Evolutionary conservation across 371 early-diverging fungal species (phyloP), one percentile per base, ranked within the genome.

Genomic region (Polyrhizophydium stewartii): DNA sequence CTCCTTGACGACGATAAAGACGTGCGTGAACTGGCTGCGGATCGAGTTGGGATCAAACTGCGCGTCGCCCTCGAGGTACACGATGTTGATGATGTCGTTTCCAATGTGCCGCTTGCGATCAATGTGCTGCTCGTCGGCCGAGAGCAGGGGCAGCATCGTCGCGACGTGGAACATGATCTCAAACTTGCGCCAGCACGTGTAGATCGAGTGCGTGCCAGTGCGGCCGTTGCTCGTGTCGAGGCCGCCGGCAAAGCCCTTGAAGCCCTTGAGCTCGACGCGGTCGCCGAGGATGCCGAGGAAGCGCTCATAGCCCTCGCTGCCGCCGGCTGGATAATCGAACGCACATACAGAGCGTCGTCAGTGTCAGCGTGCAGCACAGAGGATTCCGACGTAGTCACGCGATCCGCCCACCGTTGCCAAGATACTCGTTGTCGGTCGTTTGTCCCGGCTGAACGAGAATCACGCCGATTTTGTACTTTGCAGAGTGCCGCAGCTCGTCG

Each of bases 1-100:
- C 10, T 71, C 72, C 59, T 75, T 81, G 9, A 89, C 77, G 21
- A 89, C 67, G 19, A 89, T 79, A 62, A 83, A 89, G 1, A 90
- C 77, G 61, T 89, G 90, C n/a, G 87, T 64, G 56, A 89, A 87
- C 57, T 90, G 89, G 1, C 87, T 85, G 31, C 76, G 74, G 37
- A 90, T 87, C 0, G 77, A 65, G 24, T 57, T 73, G 1, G 89
- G 90, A 33, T 85, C 69, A 53, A 90, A 89, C 13, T 65, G 67
- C 5, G 56, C 58, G 21, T 62, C 67, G 17, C 65, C 66, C 28
- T 90, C 90, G 25, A 87, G 71, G 70, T 86, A 89, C n/a, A 89
- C 76, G 32, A 90, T 74, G 49, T 82, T 80, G 13, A 89, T 87
- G 62, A 90, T 87, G 66, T 90, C 89, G 45, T 74, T 73, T 24